A percentile compares a stretch with the other conserved stretches of the same genome.
These are phyloP conservation scores for Jackrogersella multiformis DNA, from an alignment of 495 filamentous ascomycete genomes.

Conservation along the genomic window DNA sequence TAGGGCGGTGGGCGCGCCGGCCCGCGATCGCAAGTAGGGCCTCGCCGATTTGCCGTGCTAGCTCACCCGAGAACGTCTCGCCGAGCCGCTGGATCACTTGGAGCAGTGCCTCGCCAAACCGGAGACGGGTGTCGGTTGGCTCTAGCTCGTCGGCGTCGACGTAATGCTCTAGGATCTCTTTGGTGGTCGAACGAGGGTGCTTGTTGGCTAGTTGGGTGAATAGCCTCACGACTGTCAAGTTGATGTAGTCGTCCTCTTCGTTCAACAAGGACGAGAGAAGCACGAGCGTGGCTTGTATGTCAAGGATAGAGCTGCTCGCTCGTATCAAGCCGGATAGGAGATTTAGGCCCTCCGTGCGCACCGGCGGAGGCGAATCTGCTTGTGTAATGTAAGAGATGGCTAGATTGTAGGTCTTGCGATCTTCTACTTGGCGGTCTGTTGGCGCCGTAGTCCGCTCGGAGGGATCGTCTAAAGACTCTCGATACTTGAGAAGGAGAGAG, in stretches of 20 bases:
- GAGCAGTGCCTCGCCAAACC: conserved; percentile 76
- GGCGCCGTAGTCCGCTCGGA: conserved; percentile 44
- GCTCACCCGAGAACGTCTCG: conserved; percentile 66
- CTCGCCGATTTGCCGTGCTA: conserved; percentile 64
- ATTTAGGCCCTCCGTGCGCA: conserved; percentile 80
- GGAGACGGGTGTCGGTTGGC: conserved; percentile 71
- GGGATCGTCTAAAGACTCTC: conserved; percentile 58
- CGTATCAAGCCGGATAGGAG: conserved; percentile 72
- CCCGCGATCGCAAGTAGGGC: conserved; percentile 73
- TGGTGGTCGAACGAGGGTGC: conserved; percentile 72
- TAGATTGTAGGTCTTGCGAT: conserved; percentile 74
- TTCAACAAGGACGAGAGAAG: conserved; percentile 73
- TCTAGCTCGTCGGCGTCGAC: conserved; percentile 67
- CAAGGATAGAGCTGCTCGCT: conserved; percentile 69
- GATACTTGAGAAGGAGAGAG: conserved; percentile 65
- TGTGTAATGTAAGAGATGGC: conserved; percentile 76
- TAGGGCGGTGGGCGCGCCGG: conserved; percentile 66
- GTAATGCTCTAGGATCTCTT: conserved; percentile 74
- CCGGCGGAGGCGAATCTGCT: conserved; percentile 73
- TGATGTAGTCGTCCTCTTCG: conserved; percentile 79
- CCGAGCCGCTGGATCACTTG: conserved; percentile 74
- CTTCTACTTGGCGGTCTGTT: conserved; percentile 62
- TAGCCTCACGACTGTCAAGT: conserved; percentile 73
- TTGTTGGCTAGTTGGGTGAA: conserved; percentile 70
- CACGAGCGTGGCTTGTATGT: conserved; percentile 72